Evolutionary conservation across 75 land plant genomes (phyloP).

Genomic region (Chamaecyparis obtusa): DNA sequence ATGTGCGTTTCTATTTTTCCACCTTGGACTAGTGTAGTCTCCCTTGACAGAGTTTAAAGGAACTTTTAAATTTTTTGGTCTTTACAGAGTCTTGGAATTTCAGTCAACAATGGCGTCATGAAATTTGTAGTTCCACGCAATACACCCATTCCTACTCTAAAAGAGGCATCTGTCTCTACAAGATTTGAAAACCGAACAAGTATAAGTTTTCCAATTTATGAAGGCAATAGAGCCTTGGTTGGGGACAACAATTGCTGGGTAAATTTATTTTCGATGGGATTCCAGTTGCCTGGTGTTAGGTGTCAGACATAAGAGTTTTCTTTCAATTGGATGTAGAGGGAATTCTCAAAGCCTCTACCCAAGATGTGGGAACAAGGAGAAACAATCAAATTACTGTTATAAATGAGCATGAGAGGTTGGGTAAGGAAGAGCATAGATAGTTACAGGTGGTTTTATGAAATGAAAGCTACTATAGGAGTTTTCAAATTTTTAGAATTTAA

Average conservation of each 20-base stretch:
- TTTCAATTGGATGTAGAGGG: constrained; percentile 26
- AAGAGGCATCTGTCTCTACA: constrained; percentile 6
- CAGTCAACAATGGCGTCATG: constrained; percentile 1
- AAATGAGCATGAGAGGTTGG: too few species aligned
- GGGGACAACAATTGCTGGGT: constrained; percentile 21
- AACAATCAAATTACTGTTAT: too few species aligned
- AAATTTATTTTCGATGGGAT: not conserved
- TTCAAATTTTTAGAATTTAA: too few species aligned
- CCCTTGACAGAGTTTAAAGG: too few species aligned
- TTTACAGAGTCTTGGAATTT: constrained; percentile 5
- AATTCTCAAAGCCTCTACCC: constrained; percentile 23
- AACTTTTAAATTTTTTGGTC: too few species aligned
- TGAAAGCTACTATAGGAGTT: too few species aligned
- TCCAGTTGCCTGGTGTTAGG: not conserved
- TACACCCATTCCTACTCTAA: constrained; percentile 15
- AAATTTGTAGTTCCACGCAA: constrained; percentile 20
- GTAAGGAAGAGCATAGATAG: too few species aligned
- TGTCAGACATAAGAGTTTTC: not conserved
- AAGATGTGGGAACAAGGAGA: not conserved
- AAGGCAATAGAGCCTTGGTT: constrained; percentile 17
- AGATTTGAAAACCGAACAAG: not conserved
- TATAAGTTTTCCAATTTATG: constrained; percentile 1
- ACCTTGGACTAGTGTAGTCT: too few species aligned
- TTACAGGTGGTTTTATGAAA: too few species aligned
- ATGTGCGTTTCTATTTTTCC: too few species aligned